Conservation (phyloP, 768 basidiomycete species). For the Sistotremastrum niveocremeum region DNA sequence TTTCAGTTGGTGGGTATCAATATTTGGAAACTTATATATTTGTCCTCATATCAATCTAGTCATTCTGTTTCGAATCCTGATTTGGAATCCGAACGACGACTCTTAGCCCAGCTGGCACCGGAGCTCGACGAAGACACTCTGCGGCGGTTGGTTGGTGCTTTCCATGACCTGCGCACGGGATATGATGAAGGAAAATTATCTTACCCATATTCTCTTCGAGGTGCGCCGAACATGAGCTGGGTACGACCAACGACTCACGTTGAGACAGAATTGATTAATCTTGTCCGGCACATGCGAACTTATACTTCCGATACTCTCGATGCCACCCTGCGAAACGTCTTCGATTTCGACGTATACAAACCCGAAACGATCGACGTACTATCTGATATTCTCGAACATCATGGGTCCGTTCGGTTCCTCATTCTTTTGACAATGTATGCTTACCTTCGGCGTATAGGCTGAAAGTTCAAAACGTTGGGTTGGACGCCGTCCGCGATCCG, state of each 20-base stretch:
- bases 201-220: constrained; percentile 60
- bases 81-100: constrained; percentile 45
- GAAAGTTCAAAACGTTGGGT: constrained; percentile 37
- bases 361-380: constrained; percentile 52
- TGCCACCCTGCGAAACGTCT: constrained; percentile 48
- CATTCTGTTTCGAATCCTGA: constrained; percentile 59
- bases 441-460: constrained; percentile 21
- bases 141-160: constrained; percentile 43
- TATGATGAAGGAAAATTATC: constrained; percentile 44
- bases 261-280: constrained; percentile 44
- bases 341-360: constrained; percentile 58
- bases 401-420: constrained; percentile 30
- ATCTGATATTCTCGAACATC: constrained; percentile 40
- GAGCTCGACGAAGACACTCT: constrained; percentile 41
- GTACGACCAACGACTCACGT: constrained; percentile 5
- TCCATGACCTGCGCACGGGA: constrained; percentile 46
- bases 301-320: constrained; percentile 46
- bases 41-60: constrained; percentile 9
- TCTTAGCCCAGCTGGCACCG: constrained; percentile 48
- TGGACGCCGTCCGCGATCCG: constrained; percentile 43
- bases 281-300: constrained; percentile 48
- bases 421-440: background rate
- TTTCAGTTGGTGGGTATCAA: constrained; percentile 29
- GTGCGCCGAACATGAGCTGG: constrained; percentile 20
- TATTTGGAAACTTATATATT: background rate